Conservation (phyloP, 2,329 filamentous ascomycete species). For the Sporothrix brasiliensis region DNA sequence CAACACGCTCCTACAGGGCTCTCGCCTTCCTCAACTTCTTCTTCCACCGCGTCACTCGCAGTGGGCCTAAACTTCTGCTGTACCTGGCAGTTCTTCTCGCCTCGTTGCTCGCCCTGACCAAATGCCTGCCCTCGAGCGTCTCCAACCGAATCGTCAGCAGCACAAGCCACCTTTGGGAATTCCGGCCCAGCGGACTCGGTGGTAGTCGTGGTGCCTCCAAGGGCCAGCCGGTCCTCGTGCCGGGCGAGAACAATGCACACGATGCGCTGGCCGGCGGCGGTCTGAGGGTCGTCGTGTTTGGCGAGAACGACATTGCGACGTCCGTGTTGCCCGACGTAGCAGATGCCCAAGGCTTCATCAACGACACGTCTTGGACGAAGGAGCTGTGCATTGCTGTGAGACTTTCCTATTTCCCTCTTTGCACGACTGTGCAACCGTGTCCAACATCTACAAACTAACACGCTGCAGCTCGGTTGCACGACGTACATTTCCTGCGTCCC, state of each 20-base stretch:
- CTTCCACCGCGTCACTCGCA: constrained; percentile 39
- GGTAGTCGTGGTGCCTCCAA: neutral
- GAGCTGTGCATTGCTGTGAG: constrained; percentile 53
- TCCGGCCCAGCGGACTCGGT: constrained; percentile 30
- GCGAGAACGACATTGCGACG: constrained; percentile 53
- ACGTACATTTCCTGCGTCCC: constrained; percentile 53
- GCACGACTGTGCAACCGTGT: constrained; percentile 48
- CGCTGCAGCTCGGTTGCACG: constrained; percentile 50
- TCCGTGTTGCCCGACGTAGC: constrained; percentile 11
- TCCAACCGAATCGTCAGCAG: constrained; percentile 35
- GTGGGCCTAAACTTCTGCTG: constrained; percentile 40
- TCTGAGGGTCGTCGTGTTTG: constrained; percentile 57
- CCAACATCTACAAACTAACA: neutral
- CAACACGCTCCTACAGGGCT: constrained; percentile 19
- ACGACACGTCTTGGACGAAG: constrained; percentile 51
- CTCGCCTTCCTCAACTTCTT: constrained; percentile 39
- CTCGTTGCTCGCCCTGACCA: constrained; percentile 37
- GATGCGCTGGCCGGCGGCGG: constrained; percentile 39
- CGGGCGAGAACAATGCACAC: constrained; percentile 29
- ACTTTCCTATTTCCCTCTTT: constrained; percentile 43
- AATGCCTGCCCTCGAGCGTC: constrained; percentile 36
- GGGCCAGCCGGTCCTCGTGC: neutral
- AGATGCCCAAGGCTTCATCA: constrained; percentile 28
- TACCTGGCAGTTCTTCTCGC: constrained; percentile 38
- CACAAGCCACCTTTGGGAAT: constrained; percentile 34